Evolutionary conservation across 192 early-diverging fungal genomes (phyloP).

Genomic region (Coemansia sp.): DNA sequence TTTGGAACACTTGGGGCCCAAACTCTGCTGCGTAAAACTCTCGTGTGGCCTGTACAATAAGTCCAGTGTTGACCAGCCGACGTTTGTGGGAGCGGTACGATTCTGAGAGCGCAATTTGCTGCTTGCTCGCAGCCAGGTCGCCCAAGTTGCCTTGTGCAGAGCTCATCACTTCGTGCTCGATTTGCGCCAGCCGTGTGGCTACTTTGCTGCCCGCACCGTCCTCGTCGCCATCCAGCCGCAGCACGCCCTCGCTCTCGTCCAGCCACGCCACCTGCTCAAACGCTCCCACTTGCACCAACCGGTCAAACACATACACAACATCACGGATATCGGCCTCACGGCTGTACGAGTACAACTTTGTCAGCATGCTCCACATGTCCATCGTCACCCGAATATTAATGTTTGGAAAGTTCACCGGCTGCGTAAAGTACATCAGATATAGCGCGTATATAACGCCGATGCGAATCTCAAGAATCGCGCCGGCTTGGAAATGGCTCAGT

Average conservation of each 20-base stretch:
- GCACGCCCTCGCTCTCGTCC: conserved; percentile 48
- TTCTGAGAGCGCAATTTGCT: conserved; percentile 36
- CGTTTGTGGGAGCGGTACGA: conserved; percentile 42
- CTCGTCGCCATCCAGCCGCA: conserved; percentile 48
- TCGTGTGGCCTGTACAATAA: conserved; percentile 40
- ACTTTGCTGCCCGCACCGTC: conserved; percentile 32
- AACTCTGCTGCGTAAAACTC: conserved; percentile 47
- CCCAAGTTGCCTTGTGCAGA: conserved; percentile 44
- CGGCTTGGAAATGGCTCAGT: conserved; percentile 43
- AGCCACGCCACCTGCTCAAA: conserved; percentile 58
- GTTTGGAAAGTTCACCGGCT: conserved; percentile 57
- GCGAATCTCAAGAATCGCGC: conserved; percentile 50
- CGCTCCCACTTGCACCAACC: conserved; percentile 40
- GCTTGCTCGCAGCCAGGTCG: conserved; percentile 44
- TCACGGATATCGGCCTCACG: conserved; percentile 46
- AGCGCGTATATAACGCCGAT: conserved; percentile 57
- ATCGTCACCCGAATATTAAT: conserved; percentile 54
- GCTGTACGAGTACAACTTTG: conserved; percentile 54
- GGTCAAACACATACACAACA: conserved; percentile 51
- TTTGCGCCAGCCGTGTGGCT: conserved; percentile 30
- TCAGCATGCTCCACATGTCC: conserved; percentile 50
- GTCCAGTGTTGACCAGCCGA: conserved; percentile 34
- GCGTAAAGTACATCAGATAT: conserved; percentile 60
- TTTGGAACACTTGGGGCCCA: conserved; percentile 17
- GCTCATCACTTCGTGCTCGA: conserved; percentile 55